Base-by-base conservation (phyloP, 2,329 filamentous ascomycete species). In the Cladosporium sp. region DNA sequence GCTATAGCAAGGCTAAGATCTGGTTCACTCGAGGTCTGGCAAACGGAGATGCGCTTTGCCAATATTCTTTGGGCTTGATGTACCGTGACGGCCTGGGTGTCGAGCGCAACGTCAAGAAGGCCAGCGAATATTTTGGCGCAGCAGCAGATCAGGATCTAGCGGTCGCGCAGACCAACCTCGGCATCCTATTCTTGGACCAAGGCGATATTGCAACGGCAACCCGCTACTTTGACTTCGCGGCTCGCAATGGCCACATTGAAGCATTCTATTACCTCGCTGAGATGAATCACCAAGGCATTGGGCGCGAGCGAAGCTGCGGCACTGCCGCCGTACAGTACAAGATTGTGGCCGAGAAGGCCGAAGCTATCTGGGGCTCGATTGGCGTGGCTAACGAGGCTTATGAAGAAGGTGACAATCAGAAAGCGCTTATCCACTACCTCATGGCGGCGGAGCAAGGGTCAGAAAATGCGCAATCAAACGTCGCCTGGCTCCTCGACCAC, bases 361-460 rank as follows among this genome's bases (percentile, higher is more conserved):
- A 95, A 67, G 88, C 92, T 75, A 90, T 92, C 44, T 84, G 97
- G 47, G 93, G 92, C 0, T 90, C 92, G 0, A 93, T 96, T 82
- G 81, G 83, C 2, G 92, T 96, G 77, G 92, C 93, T 0, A 96
- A 96, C 72, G 84, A 88, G 55, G 93, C 92, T 0, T 96, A 92
- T 73, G 89, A 92, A 65, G 83, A 86, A 21, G 92, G 92, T 4
- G 91, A 97, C 74, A 84, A 88, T 34, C 92, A 96, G 72, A 85
- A 90, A 30, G 93, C 93, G 1, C 85, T 97, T 59, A 84, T 97
- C 21, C 85, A 89, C 63, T 93, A 93, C 70, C 86, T 97, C 75
- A 90, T 95, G 84, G 92, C 92, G 0, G 93, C 93, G 1, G 93
- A 97, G 76, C 93, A 97, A 78, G 93, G 93, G 15, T 96, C 95